Percentiles rank a stretch among this genome's conserved stretches.
Evolutionary conservation across 352 stramenopile species (phyloP).

Genomic region (Pythium aphanidermatum): DNA sequence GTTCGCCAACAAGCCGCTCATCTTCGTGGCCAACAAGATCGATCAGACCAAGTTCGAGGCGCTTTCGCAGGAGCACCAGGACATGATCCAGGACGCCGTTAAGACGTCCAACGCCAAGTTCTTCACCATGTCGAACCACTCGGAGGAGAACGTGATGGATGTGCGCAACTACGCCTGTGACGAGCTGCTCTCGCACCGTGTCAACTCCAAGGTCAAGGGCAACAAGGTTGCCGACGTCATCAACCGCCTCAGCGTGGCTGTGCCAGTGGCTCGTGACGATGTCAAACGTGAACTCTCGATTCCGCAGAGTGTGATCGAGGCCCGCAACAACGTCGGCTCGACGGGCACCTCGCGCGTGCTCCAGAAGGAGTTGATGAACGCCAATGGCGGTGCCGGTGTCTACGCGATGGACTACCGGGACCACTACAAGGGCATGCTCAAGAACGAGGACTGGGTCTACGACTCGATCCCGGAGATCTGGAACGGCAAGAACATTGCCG

Average conservation of each 20-base stretch:
- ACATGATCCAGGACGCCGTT: slow-evolving; percentile 77
- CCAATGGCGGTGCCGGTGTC: slow-evolving; percentile 96
- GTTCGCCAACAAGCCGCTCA: slow-evolving; percentile 99
- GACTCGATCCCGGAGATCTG: slow-evolving; percentile 99
- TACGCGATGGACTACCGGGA: slow-evolving; percentile 97
- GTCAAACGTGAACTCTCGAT: slow-evolving; percentile 90
- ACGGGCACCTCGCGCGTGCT: slow-evolving; percentile 32
- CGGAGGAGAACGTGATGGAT: slow-evolving; percentile 94
- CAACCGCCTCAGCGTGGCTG: slow-evolving; percentile 94
- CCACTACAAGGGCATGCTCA: slow-evolving; percentile 95
- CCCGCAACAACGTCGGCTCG: slow-evolving; percentile 54
- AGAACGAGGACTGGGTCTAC: slow-evolving; percentile 95
- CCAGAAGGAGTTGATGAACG: slow-evolving; percentile 87
- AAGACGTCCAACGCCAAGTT: slow-evolving; percentile 85
- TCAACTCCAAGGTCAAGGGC: slow-evolving; percentile 92
- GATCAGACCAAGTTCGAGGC: slow-evolving; percentile 95
- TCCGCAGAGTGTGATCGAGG: slow-evolving; percentile 87
- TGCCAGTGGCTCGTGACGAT: slow-evolving; percentile 91
- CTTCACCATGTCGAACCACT: slow-evolving; percentile 98
- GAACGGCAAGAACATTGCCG: slow-evolving; percentile 99
- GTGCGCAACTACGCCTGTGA: slow-evolving; percentile 96
- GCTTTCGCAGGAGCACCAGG: slow-evolving; percentile 67
- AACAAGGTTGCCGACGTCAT: slow-evolving; percentile 97
- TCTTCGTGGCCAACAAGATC: slow-evolving; percentile 99
- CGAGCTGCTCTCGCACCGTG: slow-evolving; percentile 91